These are phyloP conservation scores for Polytrichum commune DNA, from an alignment of 225 moss, liverwort and hornwort species.

Conservation along the genomic window DNA sequence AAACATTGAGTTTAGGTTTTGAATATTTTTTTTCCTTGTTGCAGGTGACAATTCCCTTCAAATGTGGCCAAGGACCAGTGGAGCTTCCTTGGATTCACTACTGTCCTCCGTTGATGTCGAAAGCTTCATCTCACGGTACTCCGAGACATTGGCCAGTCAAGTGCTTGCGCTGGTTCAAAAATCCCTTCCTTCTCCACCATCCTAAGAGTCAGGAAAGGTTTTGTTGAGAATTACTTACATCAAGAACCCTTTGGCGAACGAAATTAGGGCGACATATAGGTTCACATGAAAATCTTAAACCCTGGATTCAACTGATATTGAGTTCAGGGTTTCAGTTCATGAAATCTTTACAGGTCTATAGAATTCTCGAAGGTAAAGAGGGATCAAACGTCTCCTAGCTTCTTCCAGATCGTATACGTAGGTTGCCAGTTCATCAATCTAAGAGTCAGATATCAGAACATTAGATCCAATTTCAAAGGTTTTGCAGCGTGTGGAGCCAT, in stretches of 20 bases:
- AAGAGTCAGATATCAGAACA: background rate
- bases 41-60: conserved; percentile 32
- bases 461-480: background rate
- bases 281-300: no score
- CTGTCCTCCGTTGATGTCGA: conserved; percentile 43
- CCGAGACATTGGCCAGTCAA: conserved; percentile 51
- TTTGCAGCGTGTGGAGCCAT: background rate
- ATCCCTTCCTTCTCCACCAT: conserved; percentile 27
- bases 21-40: background rate
- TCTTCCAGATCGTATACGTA: background rate
- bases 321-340: no score
- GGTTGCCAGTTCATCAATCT: background rate
- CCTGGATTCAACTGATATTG: no score
- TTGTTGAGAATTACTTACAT: background rate
- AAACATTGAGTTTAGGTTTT: no score
- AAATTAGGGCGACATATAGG: no score
- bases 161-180: conserved; percentile 52
- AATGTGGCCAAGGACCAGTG: conserved; percentile 42
- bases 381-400: no score
- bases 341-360: no score
- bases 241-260: no score
- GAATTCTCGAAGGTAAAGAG: no score
- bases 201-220: conserved; percentile 14
- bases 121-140: conserved; percentile 49
- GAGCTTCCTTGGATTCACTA: conserved; percentile 42